Evolutionary conservation across 768 basidiomycete species (phyloP), one percentile per base, ranked within the genome.

Genomic region (Dendrothele bispora): DNA sequence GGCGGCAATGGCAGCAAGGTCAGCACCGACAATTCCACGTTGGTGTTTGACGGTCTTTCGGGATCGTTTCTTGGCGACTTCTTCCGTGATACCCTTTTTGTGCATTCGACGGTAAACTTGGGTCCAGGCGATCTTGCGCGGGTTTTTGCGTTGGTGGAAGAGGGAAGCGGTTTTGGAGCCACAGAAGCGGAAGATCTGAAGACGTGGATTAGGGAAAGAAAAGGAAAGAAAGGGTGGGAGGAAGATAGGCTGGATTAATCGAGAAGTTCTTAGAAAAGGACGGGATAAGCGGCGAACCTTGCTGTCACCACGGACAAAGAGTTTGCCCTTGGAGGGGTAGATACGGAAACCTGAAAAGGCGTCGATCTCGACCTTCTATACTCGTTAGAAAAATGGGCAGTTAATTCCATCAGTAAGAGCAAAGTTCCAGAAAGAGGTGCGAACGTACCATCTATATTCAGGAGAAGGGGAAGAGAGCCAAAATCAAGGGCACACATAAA

Each of bases 1-100:
- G 57, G 95, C 95, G 45, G 85, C 80, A 69, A 98, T 98, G 61
- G 91, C 68, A 43, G 86, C 82, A 51, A 98, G 83, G 70, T 98
- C 94, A 56, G 93, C 92, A 71, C 97, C 97, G 63, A 94, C 93
- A 69, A 98, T 93, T 54, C 97, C 97, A 64, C 97, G 92, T 77
- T 95, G 86, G 77, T 92, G 86, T 80, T 98, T 99, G 65, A 98
- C 92, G 55, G 91, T 93, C 72, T 87, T 86, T 72, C 95, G 90
- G 42, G 90, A 89, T 55, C 95, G 88, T 79, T 97, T 98, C 92
- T 98, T 99, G 62, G 94, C 93, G 44, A 95, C 89, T 73, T 98
- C 95, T 75, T 98, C 95, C 42, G 94, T 94, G 70, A 98, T 84
- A 69, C 97, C 97, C 86, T 99, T 99, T 85, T 95, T 97, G 84